These are phyloP conservation scores for Cladosporium sp. DNA, from an alignment of 2,329 filamentous ascomycete species.

Conservation along the genomic window DNA sequence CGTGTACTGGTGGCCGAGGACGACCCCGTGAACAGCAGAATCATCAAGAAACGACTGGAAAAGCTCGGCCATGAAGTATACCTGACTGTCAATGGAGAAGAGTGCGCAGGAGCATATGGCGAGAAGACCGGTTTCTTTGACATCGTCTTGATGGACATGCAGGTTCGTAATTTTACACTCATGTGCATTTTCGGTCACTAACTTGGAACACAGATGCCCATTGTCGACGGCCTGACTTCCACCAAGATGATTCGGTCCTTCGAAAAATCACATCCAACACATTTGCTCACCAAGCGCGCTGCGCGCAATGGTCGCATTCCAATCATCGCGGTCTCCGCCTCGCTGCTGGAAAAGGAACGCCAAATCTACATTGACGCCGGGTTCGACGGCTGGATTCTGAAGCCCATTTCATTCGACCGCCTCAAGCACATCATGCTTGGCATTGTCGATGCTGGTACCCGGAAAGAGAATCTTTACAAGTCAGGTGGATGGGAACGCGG, in stretches of 20 bases:
- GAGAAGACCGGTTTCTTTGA: slow-evolving; percentile 67
- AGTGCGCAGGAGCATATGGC: slow-evolving; percentile 71
- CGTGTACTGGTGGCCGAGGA: slow-evolving; percentile 81
- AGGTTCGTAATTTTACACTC: slow-evolving; percentile 53
- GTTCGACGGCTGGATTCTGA: slow-evolving; percentile 89
- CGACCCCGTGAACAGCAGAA: slow-evolving; percentile 81
- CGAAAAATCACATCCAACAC: slow-evolving; percentile 57
- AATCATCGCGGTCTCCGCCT: slow-evolving; percentile 85
- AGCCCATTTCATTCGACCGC: slow-evolving; percentile 79
- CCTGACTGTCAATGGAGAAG: slow-evolving; percentile 79
- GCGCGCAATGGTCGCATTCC: slow-evolving; percentile 66
- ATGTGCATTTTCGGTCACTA: slow-evolving; percentile 13
- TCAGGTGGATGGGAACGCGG: slow-evolving; percentile 79
- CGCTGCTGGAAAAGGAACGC: slow-evolving; percentile 68
- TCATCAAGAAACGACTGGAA: slow-evolving; percentile 76
- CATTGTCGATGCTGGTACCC: slow-evolving; percentile 61
- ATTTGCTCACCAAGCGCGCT: slow-evolving; percentile 61
- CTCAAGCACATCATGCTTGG: slow-evolving; percentile 69
- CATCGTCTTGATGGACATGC: slow-evolving; percentile 88
- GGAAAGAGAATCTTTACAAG: slow-evolving; percentile 65
- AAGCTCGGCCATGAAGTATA: slow-evolving; percentile 71
- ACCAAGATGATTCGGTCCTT: slow-evolving; percentile 79
- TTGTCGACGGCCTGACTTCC: slow-evolving; percentile 79
- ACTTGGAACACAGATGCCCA: slow-evolving; percentile 70
- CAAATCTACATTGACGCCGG: slow-evolving; percentile 72